Evolutionary conservation across 2,329 filamentous ascomycete genomes (phyloP), one percentile per base, ranked within the genome.

Genomic region (Exophiala aquamarina): DNA sequence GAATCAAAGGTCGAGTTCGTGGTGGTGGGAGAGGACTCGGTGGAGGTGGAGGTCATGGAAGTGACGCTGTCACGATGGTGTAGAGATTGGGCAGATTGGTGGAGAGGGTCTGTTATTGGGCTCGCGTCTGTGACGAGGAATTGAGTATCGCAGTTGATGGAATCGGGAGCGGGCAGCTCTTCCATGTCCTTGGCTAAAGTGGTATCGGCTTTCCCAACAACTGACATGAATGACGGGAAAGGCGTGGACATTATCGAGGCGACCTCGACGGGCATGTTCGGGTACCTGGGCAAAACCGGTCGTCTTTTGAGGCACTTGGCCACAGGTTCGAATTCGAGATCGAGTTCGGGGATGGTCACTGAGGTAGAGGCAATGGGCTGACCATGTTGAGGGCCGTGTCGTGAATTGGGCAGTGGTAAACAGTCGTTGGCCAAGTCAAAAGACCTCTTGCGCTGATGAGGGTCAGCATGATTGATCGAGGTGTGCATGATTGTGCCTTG

Each of bases 1-100:
- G 91, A 94, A 70, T 95, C 92, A 55, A 92, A 89, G 15, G 89
- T 95, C 4, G 90, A 95, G 40, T 93, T 81, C 2, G 92, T 95
- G 3, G 91, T 96, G 6, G 92, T 97, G 1, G 93, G 93, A 7
- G 92, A 97, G 17, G 92, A 95, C 62, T 95, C 91, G 33, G 88
- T 88, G 1, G 93, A 97, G 55, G 88, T 89, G 13, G 87, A 88
- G n/a, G 63, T 63, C 42, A 66, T 62, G 8, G 70, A 70, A 9
- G 70, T 72, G 31, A 72, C 59, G 56, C 69, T 73, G 55, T 66
- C 63, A 21, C 70, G 70, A 41, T 70, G 68, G n/a, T 66, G 58
- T 31, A 54, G 17, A 19, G 42, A 41, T 26, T 43, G 44, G 32
- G 46, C 18, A 15, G 50, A 45, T 11, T 37, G 46, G 15, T 47